Percentiles rank a stretch among this genome's conserved stretches.
Evolutionary conservation across 2,329 filamentous ascomycete genomes (phyloP).

Genomic region (Paraphoma sp.): DNA sequence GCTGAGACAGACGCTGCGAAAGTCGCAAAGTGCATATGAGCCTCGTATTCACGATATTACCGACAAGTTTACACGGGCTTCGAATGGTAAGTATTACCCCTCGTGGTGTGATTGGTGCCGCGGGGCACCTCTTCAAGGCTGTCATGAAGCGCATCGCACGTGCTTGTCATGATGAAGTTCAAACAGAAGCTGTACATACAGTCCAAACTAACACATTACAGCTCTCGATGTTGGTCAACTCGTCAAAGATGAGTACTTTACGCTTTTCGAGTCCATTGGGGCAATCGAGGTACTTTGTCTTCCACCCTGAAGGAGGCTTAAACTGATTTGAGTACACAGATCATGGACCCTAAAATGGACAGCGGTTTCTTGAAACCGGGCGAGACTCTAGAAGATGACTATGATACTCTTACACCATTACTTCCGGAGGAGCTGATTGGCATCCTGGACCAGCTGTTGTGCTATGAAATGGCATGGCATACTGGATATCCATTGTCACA

Average conservation of each 20-base stretch:
- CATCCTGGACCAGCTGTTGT: constrained; percentile 91
- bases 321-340: constrained; percentile 60
- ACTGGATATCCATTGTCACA: constrained; percentile 94
- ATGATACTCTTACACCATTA: constrained; percentile 73
- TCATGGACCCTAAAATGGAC: constrained; percentile 99
- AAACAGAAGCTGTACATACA: not conserved
- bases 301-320: not conserved
- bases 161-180: constrained; percentile 2
- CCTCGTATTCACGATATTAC: constrained; percentile 61
- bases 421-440: constrained; percentile 83
- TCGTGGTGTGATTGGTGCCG: not conserved
- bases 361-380: constrained; percentile 81
- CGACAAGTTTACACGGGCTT: constrained; percentile 60
- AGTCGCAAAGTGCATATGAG: constrained; percentile 27
- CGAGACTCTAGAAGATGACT: constrained; percentile 83
- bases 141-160: constrained; percentile 6
- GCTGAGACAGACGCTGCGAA: constrained; percentile 37
- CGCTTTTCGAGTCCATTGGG: constrained; percentile 91
- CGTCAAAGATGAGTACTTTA: constrained; percentile 93
- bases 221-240: constrained; percentile 81
- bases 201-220: constrained; percentile 47
- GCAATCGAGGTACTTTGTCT: constrained; percentile 68
- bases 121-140: constrained; percentile 18
- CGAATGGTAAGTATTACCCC: constrained; percentile 53
- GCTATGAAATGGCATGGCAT: constrained; percentile 97